These are phyloP conservation scores for Candida montana DNA, from an alignment of 805 yeast species.

Conservation along the genomic window DNA sequence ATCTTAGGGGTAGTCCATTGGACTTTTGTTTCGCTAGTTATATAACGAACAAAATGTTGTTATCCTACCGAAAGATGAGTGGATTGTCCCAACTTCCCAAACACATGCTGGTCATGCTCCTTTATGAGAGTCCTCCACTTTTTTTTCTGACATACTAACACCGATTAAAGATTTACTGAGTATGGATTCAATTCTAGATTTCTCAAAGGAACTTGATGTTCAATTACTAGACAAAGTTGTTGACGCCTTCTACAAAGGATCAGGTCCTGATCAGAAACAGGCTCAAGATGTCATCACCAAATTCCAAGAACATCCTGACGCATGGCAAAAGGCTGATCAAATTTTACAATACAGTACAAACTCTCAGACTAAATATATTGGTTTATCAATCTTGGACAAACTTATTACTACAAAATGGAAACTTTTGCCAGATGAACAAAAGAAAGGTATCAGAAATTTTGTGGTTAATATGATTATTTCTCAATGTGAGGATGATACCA, in stretches of 20 bases:
- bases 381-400: conserved; percentile 82
- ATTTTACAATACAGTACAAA: conserved; percentile 73
- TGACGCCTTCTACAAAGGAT: conserved; percentile 74
- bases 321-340: conserved; percentile 92
- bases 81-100: no score
- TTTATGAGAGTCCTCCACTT: no score
- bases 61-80: no score
- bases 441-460: conserved; percentile 90
- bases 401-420: conserved; percentile 93
- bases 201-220: conserved; percentile 78
- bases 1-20: background rate
- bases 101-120: no score
- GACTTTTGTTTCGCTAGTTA: no score
- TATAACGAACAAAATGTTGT: no score
- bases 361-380: conserved; percentile 89
- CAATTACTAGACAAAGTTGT: conserved; percentile 77
- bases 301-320: conserved; percentile 91
- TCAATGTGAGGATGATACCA: conserved; percentile 77
- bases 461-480: conserved; percentile 90
- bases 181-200: conserved; percentile 89
- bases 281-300: conserved; percentile 70
- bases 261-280: conserved; percentile 58
- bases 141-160: no score
- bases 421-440: conserved; percentile 79
- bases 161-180: background rate